Evolutionary conservation across 257 asterid genomes (phyloP), one percentile per base, ranked within the genome.

Genomic region (Haberlea rhodopensis): DNA sequence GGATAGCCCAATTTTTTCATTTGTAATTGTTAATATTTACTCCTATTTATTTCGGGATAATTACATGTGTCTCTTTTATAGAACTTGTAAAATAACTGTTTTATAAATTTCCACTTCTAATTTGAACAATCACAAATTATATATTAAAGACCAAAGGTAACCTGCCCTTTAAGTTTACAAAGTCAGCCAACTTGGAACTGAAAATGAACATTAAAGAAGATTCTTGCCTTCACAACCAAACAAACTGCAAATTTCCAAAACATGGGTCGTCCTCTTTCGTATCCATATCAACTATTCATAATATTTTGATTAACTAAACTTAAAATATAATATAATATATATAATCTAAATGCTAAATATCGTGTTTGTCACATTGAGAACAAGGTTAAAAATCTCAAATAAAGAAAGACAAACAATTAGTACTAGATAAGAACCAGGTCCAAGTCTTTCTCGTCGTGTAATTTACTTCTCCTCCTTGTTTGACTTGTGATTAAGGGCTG

Each of bases 371-470:
- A 27, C 46, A 49, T 34, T 32, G 16, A 8, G 22, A 19, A 43
- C 25, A 8, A 40, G 6, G 22, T 9, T 8, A 19, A 15, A 0
- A 61, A 27, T 63, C 24, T 4, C 26, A 32, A 28, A 31, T 48
- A 15, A 58, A 60, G 71, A 57, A n/a, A 68, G 53, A 55, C 75
- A 53, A 37, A 24, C 58, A 23, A 27, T 45, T 32, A 65, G 53
- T 24, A 53, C 66, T 57, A 67, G 48, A 71, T 23, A 22, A 10
- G 77, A 46, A 69, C 81, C 67, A 68, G 77, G 82, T 75, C 86
- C 32, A 22, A 60, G 60, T 27, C 45, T 59, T 28, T 64, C 81
- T 29, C 24, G 63, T 25, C 55, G 48, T 34, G 40, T 52, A 4
- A 29, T 40, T 34, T 66, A 19, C 32, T 59, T 28, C 64, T 26